Evolutionary conservation across 2,329 filamentous ascomycete species (phyloP).

Genomic region (Rhytidhysteron rufulum): DNA sequence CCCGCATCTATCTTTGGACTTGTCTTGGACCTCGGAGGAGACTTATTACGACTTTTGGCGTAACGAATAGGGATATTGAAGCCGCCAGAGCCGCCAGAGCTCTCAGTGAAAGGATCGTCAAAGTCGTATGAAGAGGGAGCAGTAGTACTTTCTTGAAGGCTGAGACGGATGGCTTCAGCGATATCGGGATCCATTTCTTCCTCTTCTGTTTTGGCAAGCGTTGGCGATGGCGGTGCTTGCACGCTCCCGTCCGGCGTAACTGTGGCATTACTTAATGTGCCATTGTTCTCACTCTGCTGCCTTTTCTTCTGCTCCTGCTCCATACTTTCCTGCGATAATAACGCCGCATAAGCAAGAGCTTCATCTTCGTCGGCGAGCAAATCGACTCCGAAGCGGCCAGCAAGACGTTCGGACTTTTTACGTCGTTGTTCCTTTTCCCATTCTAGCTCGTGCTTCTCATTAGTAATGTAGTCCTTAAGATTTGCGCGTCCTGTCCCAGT

Average conservation of each 20-base stretch:
- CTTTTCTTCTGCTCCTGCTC: constrained; percentile 46
- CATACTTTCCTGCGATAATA: constrained; percentile 59
- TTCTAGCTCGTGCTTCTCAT: constrained; percentile 78
- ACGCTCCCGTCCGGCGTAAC: constrained; percentile 32
- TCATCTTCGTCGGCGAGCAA: constrained; percentile 62
- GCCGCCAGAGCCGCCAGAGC: constrained; percentile 6
- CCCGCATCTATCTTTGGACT: constrained; percentile 29
- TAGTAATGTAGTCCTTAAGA: constrained; percentile 76
- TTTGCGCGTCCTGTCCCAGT: constrained; percentile 63
- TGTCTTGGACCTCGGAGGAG: constrained; percentile 16
- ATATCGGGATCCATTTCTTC: constrained; percentile 56
- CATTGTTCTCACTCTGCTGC: constrained; percentile 44
- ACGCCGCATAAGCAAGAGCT: constrained; percentile 58
- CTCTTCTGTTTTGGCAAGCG: constrained; percentile 35
- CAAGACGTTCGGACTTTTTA: constrained; percentile 67
- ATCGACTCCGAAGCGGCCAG: constrained; percentile 79
- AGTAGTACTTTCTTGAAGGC: constrained; percentile 27
- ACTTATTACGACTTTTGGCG: constrained; percentile 37
- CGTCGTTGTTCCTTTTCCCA: constrained; percentile 64
- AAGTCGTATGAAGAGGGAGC: constrained; percentile 12
- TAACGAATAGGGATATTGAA: constrained; percentile 47
- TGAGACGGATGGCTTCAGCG: constrained; percentile 59
- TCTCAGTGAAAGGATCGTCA: constrained; percentile 7
- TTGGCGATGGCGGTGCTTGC: constrained; percentile 18
- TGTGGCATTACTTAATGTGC: constrained; percentile 32